Evolutionary conservation across 805 yeast species (phyloP), one percentile per base, ranked within the genome.

Genomic region (Grigorovia transvaalensis): DNA sequence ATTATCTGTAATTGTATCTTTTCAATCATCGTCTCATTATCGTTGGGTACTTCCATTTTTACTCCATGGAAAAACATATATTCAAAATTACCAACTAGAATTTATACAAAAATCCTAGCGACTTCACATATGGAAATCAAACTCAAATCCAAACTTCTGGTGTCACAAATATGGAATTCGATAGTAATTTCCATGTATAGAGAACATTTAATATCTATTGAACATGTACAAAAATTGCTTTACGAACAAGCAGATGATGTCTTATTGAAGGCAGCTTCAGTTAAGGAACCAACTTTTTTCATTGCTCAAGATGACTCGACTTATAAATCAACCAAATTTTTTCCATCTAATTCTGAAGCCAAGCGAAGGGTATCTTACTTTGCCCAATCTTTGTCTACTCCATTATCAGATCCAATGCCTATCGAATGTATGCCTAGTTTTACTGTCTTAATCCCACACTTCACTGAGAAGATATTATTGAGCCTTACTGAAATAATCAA

Each of bases 31-130:
- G 71, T 86, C 6, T 84, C 93, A 0, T 75, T 83, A 56, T 80
- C 83, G 44, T 74, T 82, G 54, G 96, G 96, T 0, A 82, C 85
- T 5, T 85, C 95, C 0, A 81, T 87, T 11, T 83, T 91, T 84
- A 85, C 93, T 1, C 96, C 96, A 0, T 87, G 95, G 95, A 78
- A 86, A 63, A 86, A 85, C 59, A 78, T 84, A 33, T 87, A 84
- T 62, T 77, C 88, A 4, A 71, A 89, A 48, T 68, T 88, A 30
- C 95, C 96, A 1, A 81, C 82, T 59, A 73, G 95, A 57, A 84
- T 88, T 2, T 77, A 76, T 57, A 78, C 91, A 11, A 87, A 88
- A 59, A 72, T 88, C 1, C 67, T 88, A 12, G 75, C 77, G 2
- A 73, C 79, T 11, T 62, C 76, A 2, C 76, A 73, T 48, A 71